Conservation (phyloP, 768 basidiomycete genomes). For the Tulasnella sp. region DNA sequence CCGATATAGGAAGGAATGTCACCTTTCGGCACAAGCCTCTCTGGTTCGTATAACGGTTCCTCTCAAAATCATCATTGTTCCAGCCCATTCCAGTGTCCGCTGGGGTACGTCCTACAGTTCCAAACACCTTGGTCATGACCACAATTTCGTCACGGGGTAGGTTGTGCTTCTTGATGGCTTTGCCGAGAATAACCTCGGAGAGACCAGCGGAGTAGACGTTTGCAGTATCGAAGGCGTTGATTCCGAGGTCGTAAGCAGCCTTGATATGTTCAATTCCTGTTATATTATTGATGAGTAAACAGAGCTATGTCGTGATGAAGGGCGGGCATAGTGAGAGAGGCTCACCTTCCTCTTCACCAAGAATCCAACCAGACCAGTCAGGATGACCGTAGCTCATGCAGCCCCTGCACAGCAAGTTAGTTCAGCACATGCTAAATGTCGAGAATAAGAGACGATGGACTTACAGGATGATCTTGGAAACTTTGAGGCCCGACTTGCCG, state of each 20-base stretch:
- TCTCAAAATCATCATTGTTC: slow-evolving; percentile 27
- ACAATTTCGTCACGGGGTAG: slow-evolving; percentile 45
- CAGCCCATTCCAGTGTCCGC: slow-evolving; percentile 18
- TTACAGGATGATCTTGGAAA: slow-evolving; percentile 39
- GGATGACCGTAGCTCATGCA: slow-evolving; percentile 14
- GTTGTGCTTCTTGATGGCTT: slow-evolving; percentile 36
- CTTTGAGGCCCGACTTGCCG: slow-evolving; percentile 30
- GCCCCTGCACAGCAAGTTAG: neutral
- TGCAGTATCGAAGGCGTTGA: slow-evolving; percentile 18
- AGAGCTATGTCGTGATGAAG: neutral
- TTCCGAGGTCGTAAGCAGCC: slow-evolving; percentile 22
- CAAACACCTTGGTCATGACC: slow-evolving; percentile 40
- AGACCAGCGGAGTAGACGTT: slow-evolving; percentile 18
- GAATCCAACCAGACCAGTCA: slow-evolving; percentile 17
- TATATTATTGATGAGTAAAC: neutral
- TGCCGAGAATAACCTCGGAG: slow-evolving; percentile 31
- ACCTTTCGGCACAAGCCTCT: slow-evolving; percentile 47
- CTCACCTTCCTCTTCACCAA: slow-evolving; percentile 25
- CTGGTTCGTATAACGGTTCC: slow-evolving; percentile 49
- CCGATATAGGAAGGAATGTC: neutral
- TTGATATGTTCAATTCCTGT: slow-evolving; percentile 28
- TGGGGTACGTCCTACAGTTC: slow-evolving; percentile 18
- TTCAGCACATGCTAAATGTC: neutral
- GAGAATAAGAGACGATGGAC: slow-evolving; percentile 23
- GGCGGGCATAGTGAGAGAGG: neutral